These are phyloP conservation scores for Hypseocharis bilobata DNA, from an alignment of 441 rosid species.

Conservation along the genomic window DNA sequence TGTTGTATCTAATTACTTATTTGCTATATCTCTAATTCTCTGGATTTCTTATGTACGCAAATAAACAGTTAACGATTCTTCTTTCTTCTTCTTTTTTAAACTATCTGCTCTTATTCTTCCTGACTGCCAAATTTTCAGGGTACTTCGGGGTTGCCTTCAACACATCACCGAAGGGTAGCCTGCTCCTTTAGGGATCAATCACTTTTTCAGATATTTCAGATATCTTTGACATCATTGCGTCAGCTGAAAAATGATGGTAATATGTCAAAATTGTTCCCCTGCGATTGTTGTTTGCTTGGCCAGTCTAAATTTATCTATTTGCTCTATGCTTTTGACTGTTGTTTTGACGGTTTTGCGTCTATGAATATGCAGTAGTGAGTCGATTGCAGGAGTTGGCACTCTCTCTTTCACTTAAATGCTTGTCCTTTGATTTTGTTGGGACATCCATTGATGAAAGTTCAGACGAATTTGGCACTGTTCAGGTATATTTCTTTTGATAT, in stretches of 20 bases:
- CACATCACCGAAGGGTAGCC: conserved; percentile 85
- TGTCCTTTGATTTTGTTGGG: conserved; percentile 95
- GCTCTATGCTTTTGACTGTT: conserved; percentile 11
- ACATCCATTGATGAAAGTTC: conserved; percentile 95
- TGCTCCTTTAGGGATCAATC: conserved; percentile 90
- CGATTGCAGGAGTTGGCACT: conserved; percentile 89
- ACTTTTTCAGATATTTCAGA: conserved; percentile 85
- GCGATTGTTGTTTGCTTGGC: not conserved
- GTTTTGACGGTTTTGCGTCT: conserved; percentile 11
- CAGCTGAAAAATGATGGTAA: conserved; percentile 93
- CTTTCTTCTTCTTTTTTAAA: not conserved
- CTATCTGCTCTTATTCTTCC: conserved; percentile 18
- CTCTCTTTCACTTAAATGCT: conserved; percentile 85
- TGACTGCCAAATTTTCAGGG: conserved; percentile 42
- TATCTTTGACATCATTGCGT: conserved; percentile 72
- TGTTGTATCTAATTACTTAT: not conserved
- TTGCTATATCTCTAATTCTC: not conserved
- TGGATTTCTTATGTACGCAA: not conserved
- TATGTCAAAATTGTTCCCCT: conserved; percentile 10
- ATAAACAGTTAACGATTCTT: too few species aligned
- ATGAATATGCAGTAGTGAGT: conserved; percentile 42
- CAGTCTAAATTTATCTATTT: not conserved
- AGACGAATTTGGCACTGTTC: conserved; percentile 97
- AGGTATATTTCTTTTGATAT: conserved; percentile 33
- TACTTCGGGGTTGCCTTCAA: conserved; percentile 67